phyloP scores from a whole-genome alignment of 2,329 filamentous ascomycete genomes.

The Colletotrichum phormii region DNA sequence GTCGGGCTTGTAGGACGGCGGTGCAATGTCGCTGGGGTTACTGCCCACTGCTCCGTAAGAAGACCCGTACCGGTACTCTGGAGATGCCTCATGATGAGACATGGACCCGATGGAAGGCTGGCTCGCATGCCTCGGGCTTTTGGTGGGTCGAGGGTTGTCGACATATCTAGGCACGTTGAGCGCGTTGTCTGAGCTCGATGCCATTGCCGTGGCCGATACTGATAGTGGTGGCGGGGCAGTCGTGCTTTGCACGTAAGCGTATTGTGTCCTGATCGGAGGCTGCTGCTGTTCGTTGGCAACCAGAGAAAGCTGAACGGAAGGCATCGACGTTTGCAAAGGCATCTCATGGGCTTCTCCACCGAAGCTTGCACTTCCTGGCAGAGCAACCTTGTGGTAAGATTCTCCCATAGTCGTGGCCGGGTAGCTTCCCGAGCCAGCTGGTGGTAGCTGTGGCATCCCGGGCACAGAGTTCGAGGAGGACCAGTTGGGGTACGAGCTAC shows the following conservation, averaged over 20 bases:
- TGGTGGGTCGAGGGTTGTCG: constrained; percentile 66
- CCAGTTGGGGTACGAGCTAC: constrained; percentile 70
- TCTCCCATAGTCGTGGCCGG: constrained; percentile 65
- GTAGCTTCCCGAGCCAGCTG: constrained; percentile 58
- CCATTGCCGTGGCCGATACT: constrained; percentile 51
- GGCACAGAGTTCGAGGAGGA: constrained; percentile 57
- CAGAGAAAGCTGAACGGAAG: constrained; percentile 64
- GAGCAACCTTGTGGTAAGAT: constrained; percentile 64
- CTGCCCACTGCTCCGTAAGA: constrained; percentile 51
- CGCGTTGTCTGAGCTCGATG: constrained; percentile 51
- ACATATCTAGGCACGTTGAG: constrained; percentile 69
- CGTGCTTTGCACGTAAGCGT: constrained; percentile 64
- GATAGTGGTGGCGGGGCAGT: constrained; percentile 64
- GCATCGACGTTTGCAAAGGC: constrained; percentile 64
- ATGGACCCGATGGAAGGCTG: constrained; percentile 66
- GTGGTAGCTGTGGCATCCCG: constrained; percentile 59
- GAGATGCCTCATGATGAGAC: constrained; percentile 59
- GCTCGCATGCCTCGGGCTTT: constrained; percentile 66
- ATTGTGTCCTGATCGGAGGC: constrained; percentile 63
- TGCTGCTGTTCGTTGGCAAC: constrained; percentile 60
- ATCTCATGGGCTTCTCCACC: constrained; percentile 65
- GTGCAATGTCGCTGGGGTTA: constrained; percentile 47
- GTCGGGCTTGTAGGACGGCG: constrained; percentile 46
- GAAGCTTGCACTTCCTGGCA: constrained; percentile 61
- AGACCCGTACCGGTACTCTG: constrained; percentile 69